Conservation (phyloP, 1,284 basidiomycete genomes). For the Ustanciosporium gigantosporum region DNA sequence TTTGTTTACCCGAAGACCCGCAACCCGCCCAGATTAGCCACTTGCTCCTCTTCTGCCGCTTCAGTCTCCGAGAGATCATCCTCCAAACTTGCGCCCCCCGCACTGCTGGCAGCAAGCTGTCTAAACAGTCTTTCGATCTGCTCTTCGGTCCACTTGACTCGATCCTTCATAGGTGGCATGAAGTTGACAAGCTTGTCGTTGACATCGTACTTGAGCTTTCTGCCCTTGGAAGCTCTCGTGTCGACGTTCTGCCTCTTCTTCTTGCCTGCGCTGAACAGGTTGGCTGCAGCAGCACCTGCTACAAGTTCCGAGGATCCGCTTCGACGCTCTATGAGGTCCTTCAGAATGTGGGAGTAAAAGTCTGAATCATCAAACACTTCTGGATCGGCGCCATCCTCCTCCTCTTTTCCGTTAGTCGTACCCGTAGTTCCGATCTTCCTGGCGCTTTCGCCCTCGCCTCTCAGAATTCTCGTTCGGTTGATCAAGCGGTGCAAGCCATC, state of each 20-base stretch:
- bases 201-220: conserved; percentile 56
- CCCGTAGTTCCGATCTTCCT: conserved; percentile 8
- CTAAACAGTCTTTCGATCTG: conserved; percentile 52
- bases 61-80: not conserved
- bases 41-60: conserved; percentile 3
- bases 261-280: conserved; percentile 6
- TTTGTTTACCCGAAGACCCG: conserved; percentile 26
- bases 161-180: conserved; percentile 54
- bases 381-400: conserved; percentile 5
- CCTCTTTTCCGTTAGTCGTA: not conserved
- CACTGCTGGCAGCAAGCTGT: conserved; percentile 33
- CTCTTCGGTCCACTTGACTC: conserved; percentile 39
- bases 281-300: conserved; percentile 1
- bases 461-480: conserved; percentile 48
- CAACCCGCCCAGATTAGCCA: conserved; percentile 19
- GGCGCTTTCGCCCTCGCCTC: conserved; percentile 17
- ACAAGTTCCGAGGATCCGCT: conserved; percentile 5
- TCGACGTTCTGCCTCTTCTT: conserved; percentile 49
- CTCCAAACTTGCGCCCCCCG: too few relatives aligned
- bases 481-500: conserved; percentile 48
- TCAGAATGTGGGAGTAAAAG: conserved; percentile 54
- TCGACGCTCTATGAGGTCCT: conserved; percentile 55
- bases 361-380: conserved; percentile 59
- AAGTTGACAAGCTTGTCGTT: conserved; percentile 58
- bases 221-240: conserved; percentile 54